Base-by-base conservation (phyloP, 441 rosid species). In the Melastoma candidum region DNA sequence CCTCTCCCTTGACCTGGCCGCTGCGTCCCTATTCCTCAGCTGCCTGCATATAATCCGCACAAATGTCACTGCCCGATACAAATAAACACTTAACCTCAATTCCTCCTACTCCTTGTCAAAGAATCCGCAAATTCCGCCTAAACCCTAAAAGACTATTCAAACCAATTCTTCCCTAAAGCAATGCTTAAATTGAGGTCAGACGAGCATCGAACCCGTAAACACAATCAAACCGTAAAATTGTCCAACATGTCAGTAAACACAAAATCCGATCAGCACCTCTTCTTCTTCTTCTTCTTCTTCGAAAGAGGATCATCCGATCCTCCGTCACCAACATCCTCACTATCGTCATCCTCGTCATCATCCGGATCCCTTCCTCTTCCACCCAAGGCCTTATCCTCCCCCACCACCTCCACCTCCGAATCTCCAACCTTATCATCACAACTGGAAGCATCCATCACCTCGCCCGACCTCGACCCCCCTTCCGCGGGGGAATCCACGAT, bases 21-120 rank as follows among this genome's bases (percentile, higher is more conserved):
- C 96, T 0, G 95, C 96, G 74, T 90, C 96, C 73, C 87, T 78
- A 54, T 87, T 87, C 61, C 90, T 83, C 76, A 90, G 57, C 61
- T 76, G 78, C 93, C 98, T 90, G 75, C 49, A 65, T 65, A 49
- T 12, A 24, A 66, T 58, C 53, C 47, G 58, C 2, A 64, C 49
- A 63, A 59, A 43, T 12, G 9, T 56, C 14, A 26, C 9, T 22
- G n/a, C 12, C 9, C 46, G 12, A 39, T 12, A 17, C 22, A 17
- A 32, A 32, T 8, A 32, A 4, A 32, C 41, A 32, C 8, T 32
- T 4, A 32, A 32, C 41, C 41, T 32, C 41, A 32, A 32, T 32
- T 32, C 41, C 41, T 29, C 2, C 36, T 29, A 3, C 7, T 29
- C 36, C 7, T 3, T 2, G 36, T 3, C 36, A 29, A 29, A 3